Evolutionary conservation across 768 basidiomycete species (phyloP).

Genomic region (Boletus vermiculosoides): DNA sequence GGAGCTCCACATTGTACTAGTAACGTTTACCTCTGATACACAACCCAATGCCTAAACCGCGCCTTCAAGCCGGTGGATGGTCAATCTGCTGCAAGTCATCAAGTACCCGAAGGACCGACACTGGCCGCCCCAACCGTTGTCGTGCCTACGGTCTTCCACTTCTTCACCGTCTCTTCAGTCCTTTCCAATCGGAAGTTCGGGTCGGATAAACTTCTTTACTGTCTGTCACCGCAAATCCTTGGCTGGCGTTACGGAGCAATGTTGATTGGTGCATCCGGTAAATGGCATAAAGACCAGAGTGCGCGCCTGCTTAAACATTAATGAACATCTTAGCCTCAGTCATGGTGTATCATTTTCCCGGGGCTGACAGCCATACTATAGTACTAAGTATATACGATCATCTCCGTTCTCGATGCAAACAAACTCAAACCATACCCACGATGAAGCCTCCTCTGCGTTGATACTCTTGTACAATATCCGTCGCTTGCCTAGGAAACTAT

Average conservation of each 20-base stretch:
- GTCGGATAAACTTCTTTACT: neutral
- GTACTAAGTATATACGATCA: neutral
- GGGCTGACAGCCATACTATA: neutral
- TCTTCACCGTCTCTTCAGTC: neutral
- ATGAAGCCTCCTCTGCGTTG: neutral
- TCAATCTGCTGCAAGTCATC: slow-evolving; percentile 2
- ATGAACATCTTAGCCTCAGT: neutral
- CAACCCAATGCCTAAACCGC: neutral
- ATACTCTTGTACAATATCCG: slow-evolving; percentile 12
- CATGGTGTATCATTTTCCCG: neutral
- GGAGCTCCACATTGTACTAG: neutral
- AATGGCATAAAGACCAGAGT: neutral
- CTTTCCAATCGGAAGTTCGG: slow-evolving; percentile 4
- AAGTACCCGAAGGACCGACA: neutral
- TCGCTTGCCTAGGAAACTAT: slow-evolving; percentile 21
- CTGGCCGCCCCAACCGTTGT: slow-evolving; percentile 3
- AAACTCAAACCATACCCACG: slow-evolving; percentile 5
- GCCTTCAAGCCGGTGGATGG: neutral
- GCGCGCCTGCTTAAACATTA: neutral
- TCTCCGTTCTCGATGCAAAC: slow-evolving; percentile 5
- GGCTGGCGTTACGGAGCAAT: neutral
- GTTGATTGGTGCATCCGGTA: neutral
- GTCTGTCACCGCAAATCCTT: neutral
- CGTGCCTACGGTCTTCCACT: slow-evolving; percentile 7
- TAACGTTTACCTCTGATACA: neutral